Evolutionary conservation across 768 basidiomycete genomes (phyloP).

Genomic region (Russula vinacea): DNA sequence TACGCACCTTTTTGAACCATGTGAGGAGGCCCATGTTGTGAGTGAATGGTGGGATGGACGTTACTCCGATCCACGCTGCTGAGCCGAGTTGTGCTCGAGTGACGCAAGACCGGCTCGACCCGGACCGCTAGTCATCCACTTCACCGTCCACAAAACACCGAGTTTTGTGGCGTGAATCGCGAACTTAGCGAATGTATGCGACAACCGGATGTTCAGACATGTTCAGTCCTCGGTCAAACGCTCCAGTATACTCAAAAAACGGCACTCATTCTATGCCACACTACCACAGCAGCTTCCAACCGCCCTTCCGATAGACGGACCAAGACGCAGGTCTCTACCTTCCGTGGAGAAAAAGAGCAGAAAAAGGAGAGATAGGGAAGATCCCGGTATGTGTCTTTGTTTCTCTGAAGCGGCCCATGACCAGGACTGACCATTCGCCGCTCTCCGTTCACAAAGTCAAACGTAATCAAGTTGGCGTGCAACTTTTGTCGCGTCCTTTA

Average conservation of each 20-base stretch:
- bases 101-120: neutral
- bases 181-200: conserved; percentile 20
- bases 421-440: neutral
- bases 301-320: conserved; percentile 11
- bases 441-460: conserved; percentile 42
- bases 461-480: conserved; percentile 89
- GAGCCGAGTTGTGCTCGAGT: conserved; percentile 7
- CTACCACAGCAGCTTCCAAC: conserved; percentile 8
- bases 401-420: neutral
- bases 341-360: conserved; percentile 14
- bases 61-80: neutral
- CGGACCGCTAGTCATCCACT: neutral
- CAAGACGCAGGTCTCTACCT: neutral
- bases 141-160: neutral
- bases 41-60: neutral
- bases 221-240: conserved; percentile 3
- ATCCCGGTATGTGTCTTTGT: conserved; percentile 1
- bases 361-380: conserved; percentile 2
- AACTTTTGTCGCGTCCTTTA: conserved; percentile 78
- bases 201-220: conserved; percentile 25
- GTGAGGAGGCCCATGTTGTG: conserved; percentile 29
- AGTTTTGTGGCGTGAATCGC: neutral
- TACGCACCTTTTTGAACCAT: conserved; percentile 33
- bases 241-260: neutral
- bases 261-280: neutral